phyloP scores from a whole-genome alignment of 768 basidiomycete genomes.

The Russula sp. region DNA sequence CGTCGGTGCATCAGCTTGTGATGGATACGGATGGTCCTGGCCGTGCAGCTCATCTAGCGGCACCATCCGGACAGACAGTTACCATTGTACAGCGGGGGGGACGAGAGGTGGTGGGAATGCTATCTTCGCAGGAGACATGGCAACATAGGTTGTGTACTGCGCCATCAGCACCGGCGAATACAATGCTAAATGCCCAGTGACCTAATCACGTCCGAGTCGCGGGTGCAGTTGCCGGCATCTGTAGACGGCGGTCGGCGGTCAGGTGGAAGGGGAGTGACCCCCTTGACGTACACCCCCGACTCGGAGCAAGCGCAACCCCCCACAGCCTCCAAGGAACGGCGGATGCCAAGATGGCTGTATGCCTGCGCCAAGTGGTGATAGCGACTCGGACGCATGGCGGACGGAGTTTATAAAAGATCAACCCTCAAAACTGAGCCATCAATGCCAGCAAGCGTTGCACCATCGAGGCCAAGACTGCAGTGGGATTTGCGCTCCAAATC shows the following conservation, averaged over 20 bases:
- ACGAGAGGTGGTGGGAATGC: background rate
- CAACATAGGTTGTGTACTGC: background rate
- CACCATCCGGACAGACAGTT: constrained; percentile 6
- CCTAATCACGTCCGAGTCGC: background rate
- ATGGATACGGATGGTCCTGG: constrained; percentile 3
- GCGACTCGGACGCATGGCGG: constrained; percentile 16
- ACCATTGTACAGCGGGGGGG: background rate
- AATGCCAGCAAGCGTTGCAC: background rate
- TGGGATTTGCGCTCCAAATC: background rate
- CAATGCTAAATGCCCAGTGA: background rate
- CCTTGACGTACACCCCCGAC: constrained; percentile 14
- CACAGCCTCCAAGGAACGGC: background rate
- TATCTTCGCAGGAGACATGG: background rate
- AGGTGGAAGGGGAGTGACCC: background rate
- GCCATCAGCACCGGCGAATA: background rate
- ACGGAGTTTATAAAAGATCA: constrained; percentile 6
- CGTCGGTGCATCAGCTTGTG: background rate
- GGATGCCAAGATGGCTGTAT: constrained; percentile 1
- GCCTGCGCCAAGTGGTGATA: constrained; percentile 1
- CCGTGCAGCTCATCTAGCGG: background rate
- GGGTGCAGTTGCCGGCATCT: background rate
- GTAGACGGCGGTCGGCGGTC: background rate
- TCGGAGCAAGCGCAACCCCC: background rate
- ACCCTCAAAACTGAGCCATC: background rate
- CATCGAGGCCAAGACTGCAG: background rate